Evolutionary conservation across 2,329 filamentous ascomycete species (phyloP).

Genomic region (Xylaria sp.): DNA sequence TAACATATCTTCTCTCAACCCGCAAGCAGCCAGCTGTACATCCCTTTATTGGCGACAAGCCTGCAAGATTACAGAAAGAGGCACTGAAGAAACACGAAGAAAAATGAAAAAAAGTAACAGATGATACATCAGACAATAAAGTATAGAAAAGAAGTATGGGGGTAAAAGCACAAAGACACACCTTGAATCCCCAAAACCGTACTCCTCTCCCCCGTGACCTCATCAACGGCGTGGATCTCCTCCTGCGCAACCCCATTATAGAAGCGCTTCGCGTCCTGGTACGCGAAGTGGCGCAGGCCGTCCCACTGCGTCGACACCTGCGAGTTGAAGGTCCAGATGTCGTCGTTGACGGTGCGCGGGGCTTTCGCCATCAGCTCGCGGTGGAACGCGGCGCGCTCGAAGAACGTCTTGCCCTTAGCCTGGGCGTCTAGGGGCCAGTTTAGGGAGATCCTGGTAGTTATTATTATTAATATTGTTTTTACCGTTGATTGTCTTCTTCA

Average conservation of each 20-base stretch:
- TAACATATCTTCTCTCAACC: background rate
- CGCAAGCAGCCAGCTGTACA: background rate
- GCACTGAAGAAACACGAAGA: too few species aligned
- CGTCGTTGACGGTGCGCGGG: conserved; percentile 67
- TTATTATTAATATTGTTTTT: background rate
- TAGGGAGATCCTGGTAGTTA: conserved; percentile 61
- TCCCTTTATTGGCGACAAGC: too few species aligned
- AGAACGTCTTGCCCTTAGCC: conserved; percentile 60
- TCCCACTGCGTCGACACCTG: conserved; percentile 70
- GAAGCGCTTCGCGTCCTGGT: conserved; percentile 53
- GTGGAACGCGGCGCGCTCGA: conserved; percentile 66
- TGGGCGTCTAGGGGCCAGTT: conserved; percentile 70
- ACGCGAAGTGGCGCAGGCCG: conserved; percentile 63
- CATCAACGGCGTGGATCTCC: conserved; percentile 33
- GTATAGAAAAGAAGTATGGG: too few species aligned
- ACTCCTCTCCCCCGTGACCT: conserved; percentile 28
- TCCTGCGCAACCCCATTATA: conserved; percentile 32
- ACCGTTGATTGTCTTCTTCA: background rate
- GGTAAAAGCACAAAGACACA: too few species aligned
- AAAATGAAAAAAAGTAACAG: too few species aligned
- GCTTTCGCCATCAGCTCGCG: conserved; percentile 63
- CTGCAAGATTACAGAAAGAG: too few species aligned
- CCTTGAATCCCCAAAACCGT: conserved; percentile 35
- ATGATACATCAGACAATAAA: too few species aligned
- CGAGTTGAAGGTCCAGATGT: conserved; percentile 68